Percentiles rank a stretch among this genome's conserved stretches.
These are phyloP conservation scores for Leccinum uliginosum DNA, from an alignment of 768 basidiomycete genomes.

Conservation along the genomic window DNA sequence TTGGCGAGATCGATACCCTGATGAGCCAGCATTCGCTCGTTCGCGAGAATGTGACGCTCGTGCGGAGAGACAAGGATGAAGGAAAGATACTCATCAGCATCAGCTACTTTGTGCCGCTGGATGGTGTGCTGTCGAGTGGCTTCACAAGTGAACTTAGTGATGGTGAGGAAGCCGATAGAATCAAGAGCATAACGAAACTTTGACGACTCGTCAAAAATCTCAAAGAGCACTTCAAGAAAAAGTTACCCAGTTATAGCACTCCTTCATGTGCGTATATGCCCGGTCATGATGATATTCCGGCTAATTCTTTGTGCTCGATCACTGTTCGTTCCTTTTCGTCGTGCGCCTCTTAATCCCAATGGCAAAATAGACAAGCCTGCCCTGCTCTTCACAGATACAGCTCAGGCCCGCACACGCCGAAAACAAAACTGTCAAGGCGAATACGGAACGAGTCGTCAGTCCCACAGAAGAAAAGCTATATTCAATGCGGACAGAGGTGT, in stretches of 20 bases:
- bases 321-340: constrained; percentile 92
- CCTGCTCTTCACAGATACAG: constrained; percentile 97
- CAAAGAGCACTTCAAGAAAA: constrained; percentile 93
- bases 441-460: constrained; percentile 38
- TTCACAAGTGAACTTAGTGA: constrained; percentile 64
- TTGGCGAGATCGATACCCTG: constrained; percentile 97
- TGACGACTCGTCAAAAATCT: constrained; percentile 88
- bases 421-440: constrained; percentile 29
- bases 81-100: constrained; percentile 99
- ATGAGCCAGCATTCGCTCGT: constrained; percentile 90
- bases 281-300: not conserved
- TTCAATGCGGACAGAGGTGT: constrained; percentile 74
- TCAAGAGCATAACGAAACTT: constrained; percentile 79
- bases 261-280: constrained; percentile 65
- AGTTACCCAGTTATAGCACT: constrained; percentile 90
- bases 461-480: constrained; percentile 79
- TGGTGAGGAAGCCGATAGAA: constrained; percentile 48
- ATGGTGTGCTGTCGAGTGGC: constrained; percentile 58
- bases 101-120: constrained; percentile 92
- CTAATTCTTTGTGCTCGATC: constrained; percentile 7
- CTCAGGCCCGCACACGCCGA: constrained; percentile 49
- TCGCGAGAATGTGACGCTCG: constrained; percentile 96
- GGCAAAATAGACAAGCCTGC: constrained; percentile 99
- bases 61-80: constrained; percentile 96
- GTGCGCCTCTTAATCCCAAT: constrained; percentile 99